Evolutionary conservation across 2,329 filamentous ascomycete genomes (phyloP).

Genomic region (Ascochyta koolunga): DNA sequence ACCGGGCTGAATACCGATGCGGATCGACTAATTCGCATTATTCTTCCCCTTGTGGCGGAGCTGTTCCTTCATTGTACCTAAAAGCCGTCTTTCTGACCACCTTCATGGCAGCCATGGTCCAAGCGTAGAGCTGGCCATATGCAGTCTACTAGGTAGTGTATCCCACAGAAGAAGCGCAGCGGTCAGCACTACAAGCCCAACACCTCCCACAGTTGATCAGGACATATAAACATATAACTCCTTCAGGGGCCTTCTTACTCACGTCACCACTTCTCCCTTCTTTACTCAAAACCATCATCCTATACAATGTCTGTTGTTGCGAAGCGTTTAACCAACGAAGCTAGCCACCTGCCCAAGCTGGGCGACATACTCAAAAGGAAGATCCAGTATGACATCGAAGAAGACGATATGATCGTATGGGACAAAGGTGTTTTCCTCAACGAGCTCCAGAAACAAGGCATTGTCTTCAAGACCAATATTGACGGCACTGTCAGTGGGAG

Average conservation of each 20-base stretch:
- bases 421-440: conserved; percentile 14
- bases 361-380: conserved; percentile 1
- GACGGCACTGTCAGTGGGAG: not conserved
- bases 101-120: not conserved
- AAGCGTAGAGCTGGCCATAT: not conserved
- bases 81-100: not conserved
- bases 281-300: not conserved
- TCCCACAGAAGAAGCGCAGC: not conserved
- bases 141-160: not conserved
- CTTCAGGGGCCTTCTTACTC: not conserved
- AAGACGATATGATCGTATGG: conserved; percentile 12
- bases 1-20: not conserved
- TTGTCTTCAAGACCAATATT: not conserved
- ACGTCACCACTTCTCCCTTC: not conserved
- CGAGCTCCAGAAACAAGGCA: conserved; percentile 12
- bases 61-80: not conserved
- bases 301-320: conserved; percentile 7
- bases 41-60: conserved; percentile 4
- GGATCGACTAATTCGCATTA: not conserved
- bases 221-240: not conserved
- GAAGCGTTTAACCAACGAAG: not conserved
- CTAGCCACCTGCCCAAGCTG: not conserved
- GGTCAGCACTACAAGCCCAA: not conserved
- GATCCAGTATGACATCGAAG: conserved; percentile 8
- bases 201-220: too few relatives aligned